Percentiles rank a stretch among this genome's conserved stretches.
Evolutionary conservation across 306 rosid genomes (phyloP).

Genomic region (Purshia tridentata): DNA sequence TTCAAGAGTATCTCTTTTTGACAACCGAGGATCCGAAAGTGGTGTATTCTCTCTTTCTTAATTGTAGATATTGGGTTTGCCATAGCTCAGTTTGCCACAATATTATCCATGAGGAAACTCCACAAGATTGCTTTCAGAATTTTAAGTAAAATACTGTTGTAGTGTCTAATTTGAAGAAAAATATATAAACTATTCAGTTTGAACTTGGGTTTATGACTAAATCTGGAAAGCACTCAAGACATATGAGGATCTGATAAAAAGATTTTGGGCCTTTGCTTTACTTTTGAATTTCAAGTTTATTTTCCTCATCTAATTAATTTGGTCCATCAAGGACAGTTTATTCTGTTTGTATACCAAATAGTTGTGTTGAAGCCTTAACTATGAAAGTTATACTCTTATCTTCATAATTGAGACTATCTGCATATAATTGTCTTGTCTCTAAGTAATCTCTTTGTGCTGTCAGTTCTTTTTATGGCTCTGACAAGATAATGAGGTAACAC

Average conservation of each 20-base stretch:
- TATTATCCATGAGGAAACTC: slow-evolving; percentile 9
- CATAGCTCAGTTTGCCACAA: not conserved
- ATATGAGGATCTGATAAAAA: slow-evolving; percentile 15
- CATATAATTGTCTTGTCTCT: not conserved
- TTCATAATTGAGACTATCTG: not conserved
- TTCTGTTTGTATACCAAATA: slow-evolving; percentile 13
- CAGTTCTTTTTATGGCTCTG: slow-evolving; percentile 8
- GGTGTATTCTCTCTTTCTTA: not conserved
- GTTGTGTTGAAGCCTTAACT: slow-evolving; percentile 11
- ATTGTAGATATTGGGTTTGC: not conserved
- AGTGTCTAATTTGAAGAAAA: slow-evolving; percentile 17
- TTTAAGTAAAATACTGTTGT: slow-evolving; percentile 1
- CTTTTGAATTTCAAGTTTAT: slow-evolving; percentile 16
- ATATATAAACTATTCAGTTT: slow-evolving; percentile 7
- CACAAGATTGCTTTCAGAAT: slow-evolving; percentile 18
- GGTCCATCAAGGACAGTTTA: slow-evolving; percentile 11
- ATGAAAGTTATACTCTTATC: not conserved
- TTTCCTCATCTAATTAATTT: slow-evolving; percentile 15
- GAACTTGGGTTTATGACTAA: slow-evolving; percentile 19
- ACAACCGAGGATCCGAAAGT: not conserved
- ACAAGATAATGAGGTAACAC: not conserved
- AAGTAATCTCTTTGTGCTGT: not conserved
- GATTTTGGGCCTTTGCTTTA: not conserved
- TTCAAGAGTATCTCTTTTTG: not conserved
- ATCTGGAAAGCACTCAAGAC: slow-evolving; percentile 13